Evolutionary conservation across 192 early-diverging fungal species (phyloP).

Genomic region (Oehlia diaphana): DNA sequence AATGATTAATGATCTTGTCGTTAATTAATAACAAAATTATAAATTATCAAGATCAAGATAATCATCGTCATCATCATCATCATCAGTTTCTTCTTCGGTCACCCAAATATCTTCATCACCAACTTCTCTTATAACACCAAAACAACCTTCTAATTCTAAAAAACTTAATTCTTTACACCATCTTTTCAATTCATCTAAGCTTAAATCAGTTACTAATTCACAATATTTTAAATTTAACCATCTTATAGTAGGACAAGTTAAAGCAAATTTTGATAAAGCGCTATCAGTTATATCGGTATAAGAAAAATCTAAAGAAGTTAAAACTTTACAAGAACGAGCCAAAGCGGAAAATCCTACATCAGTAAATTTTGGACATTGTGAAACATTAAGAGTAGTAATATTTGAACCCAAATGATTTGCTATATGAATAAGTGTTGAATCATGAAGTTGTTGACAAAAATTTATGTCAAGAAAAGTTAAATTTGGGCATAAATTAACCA

Average conservation of each 20-base stretch:
- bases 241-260: slow-evolving; percentile 18
- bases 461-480: slow-evolving; percentile 23
- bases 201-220: slow-evolving; percentile 26
- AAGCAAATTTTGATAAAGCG: slow-evolving; percentile 14
- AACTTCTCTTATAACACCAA: slow-evolving; percentile 4
- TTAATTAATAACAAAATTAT: no score
- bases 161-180: slow-evolving; percentile 16
- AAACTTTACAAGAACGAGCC: neutral
- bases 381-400: slow-evolving; percentile 3
- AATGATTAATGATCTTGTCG: no score
- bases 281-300: slow-evolving; percentile 23
- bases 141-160: slow-evolving; percentile 11
- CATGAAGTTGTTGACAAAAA: neutral
- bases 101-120: slow-evolving; percentile 13
- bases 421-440: neutral
- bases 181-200: slow-evolving; percentile 4
- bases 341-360: slow-evolving; percentile 2
- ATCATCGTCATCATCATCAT: slow-evolving; percentile 4
- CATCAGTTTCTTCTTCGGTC: slow-evolving; percentile 9
- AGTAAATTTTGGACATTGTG: slow-evolving; percentile 18
- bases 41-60: neutral
- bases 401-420: neutral
- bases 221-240: slow-evolving; percentile 29
- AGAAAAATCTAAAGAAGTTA: slow-evolving; percentile 8
- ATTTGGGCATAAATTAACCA: slow-evolving; percentile 18